Evolutionary conservation across 2,329 filamentous ascomycete species (phyloP).

Genomic region (Trichoderma lentiforme): DNA sequence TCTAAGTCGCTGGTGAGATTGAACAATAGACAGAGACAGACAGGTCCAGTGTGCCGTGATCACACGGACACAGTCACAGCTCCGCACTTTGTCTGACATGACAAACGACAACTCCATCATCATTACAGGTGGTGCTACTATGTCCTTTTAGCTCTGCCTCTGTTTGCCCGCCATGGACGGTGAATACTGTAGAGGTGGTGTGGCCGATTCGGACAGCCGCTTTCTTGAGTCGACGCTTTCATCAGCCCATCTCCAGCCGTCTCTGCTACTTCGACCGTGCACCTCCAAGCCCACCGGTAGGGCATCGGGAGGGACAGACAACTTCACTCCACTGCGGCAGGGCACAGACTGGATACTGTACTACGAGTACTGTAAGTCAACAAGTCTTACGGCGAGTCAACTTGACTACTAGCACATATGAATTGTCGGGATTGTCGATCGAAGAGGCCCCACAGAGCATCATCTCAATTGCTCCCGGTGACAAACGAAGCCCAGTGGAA

Average conservation of each 20-base stretch:
- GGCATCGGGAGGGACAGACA: background rate
- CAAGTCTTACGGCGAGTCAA: background rate
- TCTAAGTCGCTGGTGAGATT: background rate
- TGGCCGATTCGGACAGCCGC: background rate
- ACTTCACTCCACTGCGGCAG: background rate
- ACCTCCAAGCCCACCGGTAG: background rate
- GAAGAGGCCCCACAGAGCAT: background rate
- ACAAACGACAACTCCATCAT: background rate
- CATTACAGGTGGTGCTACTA: background rate
- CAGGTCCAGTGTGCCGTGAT: background rate
- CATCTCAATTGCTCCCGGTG: background rate
- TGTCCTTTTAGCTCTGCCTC: background rate
- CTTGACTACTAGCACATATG: background rate
- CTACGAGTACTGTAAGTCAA: background rate
- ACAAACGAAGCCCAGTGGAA: background rate
- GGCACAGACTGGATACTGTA: background rate
- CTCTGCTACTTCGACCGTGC: background rate
- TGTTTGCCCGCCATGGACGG: background rate
- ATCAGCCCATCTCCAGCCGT: background rate
- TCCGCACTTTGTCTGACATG: background rate
- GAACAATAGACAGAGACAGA: background rate
- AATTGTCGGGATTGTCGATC: background rate
- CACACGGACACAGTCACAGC: background rate
- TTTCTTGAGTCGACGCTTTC: background rate
- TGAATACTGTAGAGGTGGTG: background rate